Conservation (phyloP, 805 yeast genomes). For the Naumovozyma baii region DNA sequence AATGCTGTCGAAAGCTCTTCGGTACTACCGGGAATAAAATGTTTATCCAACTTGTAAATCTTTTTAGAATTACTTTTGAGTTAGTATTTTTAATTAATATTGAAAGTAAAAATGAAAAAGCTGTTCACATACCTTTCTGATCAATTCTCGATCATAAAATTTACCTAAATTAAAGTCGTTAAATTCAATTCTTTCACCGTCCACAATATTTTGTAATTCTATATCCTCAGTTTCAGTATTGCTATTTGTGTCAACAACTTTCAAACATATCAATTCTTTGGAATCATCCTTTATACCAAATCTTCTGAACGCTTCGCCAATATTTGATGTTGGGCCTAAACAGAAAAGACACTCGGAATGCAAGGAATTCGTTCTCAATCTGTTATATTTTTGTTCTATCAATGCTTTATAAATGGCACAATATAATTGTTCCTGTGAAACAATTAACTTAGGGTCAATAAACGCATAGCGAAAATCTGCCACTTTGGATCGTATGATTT, state of each 20-base stretch:
- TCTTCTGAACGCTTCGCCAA: slow-evolving; percentile 54
- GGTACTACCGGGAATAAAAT: slow-evolving; percentile 13
- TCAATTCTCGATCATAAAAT: slow-evolving; percentile 28
- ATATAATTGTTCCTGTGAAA: slow-evolving; percentile 52
- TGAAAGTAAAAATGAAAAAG: not conserved
- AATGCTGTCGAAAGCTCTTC: slow-evolving; percentile 34
- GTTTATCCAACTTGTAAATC: slow-evolving; percentile 23
- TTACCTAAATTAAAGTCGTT: slow-evolving; percentile 26
- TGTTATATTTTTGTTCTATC: slow-evolving; percentile 38
- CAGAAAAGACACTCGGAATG: slow-evolving; percentile 66
- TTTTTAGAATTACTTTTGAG: slow-evolving; percentile 4
- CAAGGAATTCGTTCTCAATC: slow-evolving; percentile 50
- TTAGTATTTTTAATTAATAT: slow-evolving; percentile 4
- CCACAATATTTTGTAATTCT: slow-evolving; percentile 11
- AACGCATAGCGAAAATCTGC: slow-evolving; percentile 52
- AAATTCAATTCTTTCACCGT: slow-evolving; percentile 31
- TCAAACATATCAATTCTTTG: slow-evolving; percentile 41
- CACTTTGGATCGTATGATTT: slow-evolving; percentile 35
- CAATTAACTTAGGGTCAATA: slow-evolving; percentile 47
- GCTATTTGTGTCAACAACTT: slow-evolving; percentile 22
- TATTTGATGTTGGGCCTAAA: slow-evolving; percentile 59
- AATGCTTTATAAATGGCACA: slow-evolving; percentile 54
- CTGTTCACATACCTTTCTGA: slow-evolving; percentile 27
- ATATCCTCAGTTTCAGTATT: slow-evolving; percentile 8
- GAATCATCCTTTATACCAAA: slow-evolving; percentile 57